A percentile compares a stretch with the other conserved stretches of the same genome.
Conservation (phyloP, 1,284 basidiomycete genomes). For the Papiliotrema flavescens region DNA sequence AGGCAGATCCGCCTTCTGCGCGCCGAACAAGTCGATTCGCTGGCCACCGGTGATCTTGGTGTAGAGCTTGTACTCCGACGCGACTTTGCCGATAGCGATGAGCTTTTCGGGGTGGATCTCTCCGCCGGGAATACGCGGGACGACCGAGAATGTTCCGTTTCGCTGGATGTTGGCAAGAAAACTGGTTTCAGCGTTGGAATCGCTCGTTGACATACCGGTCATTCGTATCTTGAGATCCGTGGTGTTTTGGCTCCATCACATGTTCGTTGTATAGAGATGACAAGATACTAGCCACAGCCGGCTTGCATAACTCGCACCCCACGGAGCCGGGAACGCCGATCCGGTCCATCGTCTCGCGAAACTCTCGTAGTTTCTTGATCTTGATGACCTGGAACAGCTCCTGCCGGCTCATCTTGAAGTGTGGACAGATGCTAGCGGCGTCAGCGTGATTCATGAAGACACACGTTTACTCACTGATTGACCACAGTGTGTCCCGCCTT, state of each 20-base stretch:
- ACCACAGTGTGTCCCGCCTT: conserved; percentile 61
- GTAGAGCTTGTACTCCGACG: conserved; percentile 66
- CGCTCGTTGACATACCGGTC: conserved; percentile 31
- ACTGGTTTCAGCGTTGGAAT: not conserved
- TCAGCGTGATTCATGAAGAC: not conserved
- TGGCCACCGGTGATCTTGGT: conserved; percentile 66
- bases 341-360: conserved; percentile 57
- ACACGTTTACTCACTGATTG: conserved; percentile 44
- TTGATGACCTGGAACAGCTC: conserved; percentile 68
- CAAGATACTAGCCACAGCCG: conserved; percentile 64
- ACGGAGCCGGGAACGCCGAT: conserved; percentile 56
- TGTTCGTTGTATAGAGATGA: conserved; percentile 63
- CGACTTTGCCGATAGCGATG: conserved; percentile 65
- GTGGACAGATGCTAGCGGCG: conserved; percentile 57
- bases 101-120: conserved; percentile 65
- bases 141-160: conserved; percentile 68
- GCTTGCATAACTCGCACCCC: conserved; percentile 72
- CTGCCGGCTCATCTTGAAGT: conserved; percentile 64
- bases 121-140: conserved; percentile 58
- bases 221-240: conserved; percentile 58
- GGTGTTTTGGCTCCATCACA: conserved; percentile 62
- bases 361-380: conserved; percentile 63
- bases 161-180: conserved; percentile 74
- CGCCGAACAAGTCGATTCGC: conserved; percentile 71
- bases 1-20: conserved; percentile 69